phyloP scores from a whole-genome alignment of 2,329 filamentous ascomycete species.

The Phialophora verrucosa region DNA sequence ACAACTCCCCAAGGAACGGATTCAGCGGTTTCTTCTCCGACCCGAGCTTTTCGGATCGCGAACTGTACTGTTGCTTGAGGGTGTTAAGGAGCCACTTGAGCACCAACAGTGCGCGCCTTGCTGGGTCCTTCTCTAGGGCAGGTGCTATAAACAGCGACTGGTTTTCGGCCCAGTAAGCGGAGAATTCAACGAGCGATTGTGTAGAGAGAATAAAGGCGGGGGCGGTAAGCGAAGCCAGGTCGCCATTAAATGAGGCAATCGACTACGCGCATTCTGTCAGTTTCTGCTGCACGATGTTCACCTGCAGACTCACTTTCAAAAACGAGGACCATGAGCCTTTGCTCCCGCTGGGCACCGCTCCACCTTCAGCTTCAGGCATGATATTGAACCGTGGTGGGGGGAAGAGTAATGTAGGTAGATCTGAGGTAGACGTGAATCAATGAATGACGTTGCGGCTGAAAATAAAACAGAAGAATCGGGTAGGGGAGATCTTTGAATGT shows the following conservation, averaged over 20 bases:
- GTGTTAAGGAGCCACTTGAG: constrained; percentile 89
- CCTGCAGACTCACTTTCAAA: constrained; percentile 48
- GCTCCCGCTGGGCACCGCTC: constrained; percentile 49
- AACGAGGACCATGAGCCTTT: constrained; percentile 55
- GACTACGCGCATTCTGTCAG: constrained; percentile 51
- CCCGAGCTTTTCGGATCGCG: constrained; percentile 76
- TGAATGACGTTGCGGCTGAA: background rate
- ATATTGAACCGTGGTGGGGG: background rate
- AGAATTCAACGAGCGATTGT: constrained; percentile 70
- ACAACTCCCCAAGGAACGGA: constrained; percentile 93
- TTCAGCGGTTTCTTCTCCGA: constrained; percentile 99
- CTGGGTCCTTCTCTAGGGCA: constrained; percentile 72
- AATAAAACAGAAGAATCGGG: background rate
- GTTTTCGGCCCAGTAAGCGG: constrained; percentile 75
- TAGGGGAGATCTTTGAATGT: background rate
- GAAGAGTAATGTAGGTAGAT: background rate
- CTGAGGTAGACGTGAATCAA: background rate
- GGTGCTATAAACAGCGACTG: constrained; percentile 75
- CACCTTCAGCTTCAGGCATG: constrained; percentile 49
- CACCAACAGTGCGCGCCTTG: constrained; percentile 78
- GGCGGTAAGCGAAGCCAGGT: constrained; percentile 79
- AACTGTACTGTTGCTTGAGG: constrained; percentile 78
- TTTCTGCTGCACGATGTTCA: constrained; percentile 4
- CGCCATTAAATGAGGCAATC: constrained; percentile 82
- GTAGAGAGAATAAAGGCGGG: constrained; percentile 82